A percentile compares a stretch with the other conserved stretches of the same genome.
These are phyloP conservation scores for Talaromyces ruber DNA, from an alignment of 495 filamentous ascomycete species.

Conservation along the genomic window DNA sequence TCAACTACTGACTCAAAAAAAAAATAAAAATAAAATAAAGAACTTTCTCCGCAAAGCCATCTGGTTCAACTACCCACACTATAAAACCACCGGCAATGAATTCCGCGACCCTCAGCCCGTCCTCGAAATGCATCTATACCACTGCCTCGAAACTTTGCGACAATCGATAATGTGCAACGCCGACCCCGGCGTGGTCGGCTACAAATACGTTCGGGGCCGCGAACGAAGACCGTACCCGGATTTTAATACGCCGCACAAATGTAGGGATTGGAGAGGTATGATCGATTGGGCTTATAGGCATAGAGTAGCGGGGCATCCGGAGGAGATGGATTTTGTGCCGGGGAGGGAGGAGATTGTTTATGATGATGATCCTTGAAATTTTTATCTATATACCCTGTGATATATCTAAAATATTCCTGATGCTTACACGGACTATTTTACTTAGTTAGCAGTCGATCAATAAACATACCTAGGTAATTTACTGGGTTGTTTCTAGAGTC, in stretches of 20 bases:
- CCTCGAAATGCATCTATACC: conserved; percentile 12
- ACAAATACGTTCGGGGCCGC: not conserved
- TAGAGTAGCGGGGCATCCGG: not conserved
- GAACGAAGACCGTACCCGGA: not conserved
- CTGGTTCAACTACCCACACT: conserved; percentile 1
- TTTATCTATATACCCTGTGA: too few relatives aligned
- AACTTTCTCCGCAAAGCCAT: not conserved
- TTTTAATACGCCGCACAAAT: conserved; percentile 6
- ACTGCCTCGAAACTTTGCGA: conserved; percentile 22
- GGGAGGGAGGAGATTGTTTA: not conserved
- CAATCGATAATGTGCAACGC: conserved; percentile 22
- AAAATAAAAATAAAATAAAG: too few relatives aligned
- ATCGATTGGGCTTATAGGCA: not conserved
- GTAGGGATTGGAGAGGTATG: not conserved
- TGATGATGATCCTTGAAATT: not conserved
- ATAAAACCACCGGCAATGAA: not conserved
- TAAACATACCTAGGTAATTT: too few relatives aligned
- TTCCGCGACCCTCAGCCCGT: conserved; percentile 1
- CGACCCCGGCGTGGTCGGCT: conserved; percentile 6
- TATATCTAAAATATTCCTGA: too few relatives aligned
- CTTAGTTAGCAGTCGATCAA: too few relatives aligned
- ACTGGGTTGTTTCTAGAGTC: too few relatives aligned
- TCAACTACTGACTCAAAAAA: not conserved
- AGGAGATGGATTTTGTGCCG: not conserved
- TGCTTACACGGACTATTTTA: too few relatives aligned